Evolutionary conservation across 2,329 filamentous ascomycete genomes (phyloP).

Genomic region (Arthrobotrys pseudoclavata): DNA sequence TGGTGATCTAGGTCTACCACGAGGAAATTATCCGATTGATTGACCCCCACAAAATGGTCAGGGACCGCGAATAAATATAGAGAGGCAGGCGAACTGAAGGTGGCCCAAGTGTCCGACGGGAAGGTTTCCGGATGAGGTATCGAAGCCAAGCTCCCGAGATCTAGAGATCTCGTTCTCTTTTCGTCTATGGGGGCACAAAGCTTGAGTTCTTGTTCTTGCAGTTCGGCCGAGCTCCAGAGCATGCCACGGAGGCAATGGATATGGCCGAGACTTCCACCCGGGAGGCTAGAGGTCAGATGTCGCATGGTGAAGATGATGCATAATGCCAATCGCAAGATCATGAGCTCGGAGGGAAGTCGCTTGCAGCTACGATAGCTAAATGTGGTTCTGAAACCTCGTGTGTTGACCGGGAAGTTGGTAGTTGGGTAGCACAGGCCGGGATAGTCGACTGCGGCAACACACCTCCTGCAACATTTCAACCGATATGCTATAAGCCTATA

Average conservation of each 20-base stretch:
- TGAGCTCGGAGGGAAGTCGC: background rate
- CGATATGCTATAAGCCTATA: background rate
- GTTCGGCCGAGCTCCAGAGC: conserved; percentile 17
- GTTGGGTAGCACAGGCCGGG: conserved; percentile 3
- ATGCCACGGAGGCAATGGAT: conserved; percentile 2
- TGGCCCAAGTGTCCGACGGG: conserved; percentile 26
- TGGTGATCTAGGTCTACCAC: conserved; percentile 23
- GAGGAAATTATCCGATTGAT: conserved; percentile 57
- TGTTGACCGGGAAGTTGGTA: conserved; percentile 12
- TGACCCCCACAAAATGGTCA: conserved; percentile 43
- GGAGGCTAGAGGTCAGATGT: background rate
- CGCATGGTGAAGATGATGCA: background rate
- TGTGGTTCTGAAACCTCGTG: conserved; percentile 16
- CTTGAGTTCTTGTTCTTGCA: conserved; percentile 12
- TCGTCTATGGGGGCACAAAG: conserved; percentile 1
- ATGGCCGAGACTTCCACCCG: background rate
- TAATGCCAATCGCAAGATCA: background rate
- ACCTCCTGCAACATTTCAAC: conserved; percentile 3
- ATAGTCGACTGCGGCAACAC: background rate
- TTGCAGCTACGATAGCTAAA: background rate
- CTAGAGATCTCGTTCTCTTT: conserved; percentile 1
- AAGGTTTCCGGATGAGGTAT: conserved; percentile 23
- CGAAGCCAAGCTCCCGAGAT: conserved; percentile 13
- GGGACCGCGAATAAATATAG: background rate
- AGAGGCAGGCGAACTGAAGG: background rate